Conservation (phyloP, 345 rosid species). For the Brassica incana region DNA sequence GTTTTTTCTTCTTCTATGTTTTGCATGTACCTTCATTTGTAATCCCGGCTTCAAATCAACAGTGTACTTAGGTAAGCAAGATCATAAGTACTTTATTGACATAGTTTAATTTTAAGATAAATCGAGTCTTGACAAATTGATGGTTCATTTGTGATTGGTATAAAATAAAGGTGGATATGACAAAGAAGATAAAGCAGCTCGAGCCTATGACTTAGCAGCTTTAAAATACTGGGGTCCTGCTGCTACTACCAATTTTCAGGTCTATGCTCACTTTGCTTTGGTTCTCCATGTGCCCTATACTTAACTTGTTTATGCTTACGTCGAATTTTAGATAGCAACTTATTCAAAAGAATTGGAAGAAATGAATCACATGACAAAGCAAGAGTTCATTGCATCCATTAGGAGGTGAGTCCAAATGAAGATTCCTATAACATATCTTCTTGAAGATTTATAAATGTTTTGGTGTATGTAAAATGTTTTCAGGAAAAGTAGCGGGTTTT, state of each 20-base stretch:
- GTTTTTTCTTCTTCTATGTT: not conserved
- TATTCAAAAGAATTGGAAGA: constrained; percentile 76
- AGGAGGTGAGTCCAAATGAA: constrained; percentile 58
- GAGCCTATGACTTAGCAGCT: constrained; percentile 95
- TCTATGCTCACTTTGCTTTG: constrained; percentile 2
- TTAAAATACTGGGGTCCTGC: constrained; percentile 89
- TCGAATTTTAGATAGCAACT: constrained; percentile 47
- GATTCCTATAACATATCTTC: not conserved
- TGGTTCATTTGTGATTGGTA: not conserved
- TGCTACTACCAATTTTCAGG: constrained; percentile 87
- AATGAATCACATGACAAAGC: constrained; percentile 82
- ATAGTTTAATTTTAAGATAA: not conserved
- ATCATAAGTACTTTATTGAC: not conserved
- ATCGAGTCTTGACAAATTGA: not conserved
- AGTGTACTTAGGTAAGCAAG: constrained; percentile 87
- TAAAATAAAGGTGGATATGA: constrained; percentile 81
- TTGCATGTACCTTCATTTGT: constrained; percentile 19
- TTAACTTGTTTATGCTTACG: not conserved
- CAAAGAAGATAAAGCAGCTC: constrained; percentile 94
- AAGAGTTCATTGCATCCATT: constrained; percentile 88
- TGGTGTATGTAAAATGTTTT: not conserved
- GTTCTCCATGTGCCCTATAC: not conserved
- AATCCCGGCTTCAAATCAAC: constrained; percentile 18
- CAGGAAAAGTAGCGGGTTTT: constrained; percentile 96
- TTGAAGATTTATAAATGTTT: not conserved